Evolutionary conservation across 1,284 basidiomycete genomes (phyloP), one percentile per base, ranked within the genome.

Genomic region (Cryptococcus wingfieldii): DNA sequence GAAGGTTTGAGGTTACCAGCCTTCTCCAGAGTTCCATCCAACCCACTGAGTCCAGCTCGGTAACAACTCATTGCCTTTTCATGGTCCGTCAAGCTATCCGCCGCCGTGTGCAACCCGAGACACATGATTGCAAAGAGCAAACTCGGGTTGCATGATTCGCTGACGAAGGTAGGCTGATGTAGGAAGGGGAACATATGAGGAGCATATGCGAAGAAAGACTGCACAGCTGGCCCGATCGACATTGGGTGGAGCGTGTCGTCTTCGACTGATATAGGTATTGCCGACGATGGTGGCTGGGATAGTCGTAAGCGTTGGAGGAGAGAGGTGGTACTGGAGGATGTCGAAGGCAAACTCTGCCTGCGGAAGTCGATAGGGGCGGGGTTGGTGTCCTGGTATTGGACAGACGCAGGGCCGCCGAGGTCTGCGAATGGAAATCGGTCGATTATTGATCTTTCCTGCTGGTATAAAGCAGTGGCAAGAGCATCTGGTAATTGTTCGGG

Each of bases 111-210:
- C 16, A 51, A 19, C 5, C 54, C 44, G 13, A 56, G 14, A 28
- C 43, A 38, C 43, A 56, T 31, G 27, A 56, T 52, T 10, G 25
- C 45, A 38, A 56, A 18, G 5, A 51, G 45, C 13, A 56, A 38
- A 10, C 44, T 56, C 46, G 37, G 54, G 25, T 46, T 45, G 10
- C 38, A 38, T 19, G 38, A 10, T 12, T 14, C 42, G 19, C 12
- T 19, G 16, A 31, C 46, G 28, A 56, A 56, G 5, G 54, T 51
- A n/a, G 54, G 38, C 16, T 31, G 31, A 39, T 56, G 54, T 6
- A 56, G 19, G 44, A 56, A 56, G 13, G 54, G 49, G 43, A 56
- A 39, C 12, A 38, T 38, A 16, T 31, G 34, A 7, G 43, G 23
- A 27, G 38, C 28, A 38, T 47, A 12, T 9, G 25, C 19, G 31